Evolutionary conservation across 352 stramenopile species (phyloP).

Genomic region (Phytopythium aichiense): DNA sequence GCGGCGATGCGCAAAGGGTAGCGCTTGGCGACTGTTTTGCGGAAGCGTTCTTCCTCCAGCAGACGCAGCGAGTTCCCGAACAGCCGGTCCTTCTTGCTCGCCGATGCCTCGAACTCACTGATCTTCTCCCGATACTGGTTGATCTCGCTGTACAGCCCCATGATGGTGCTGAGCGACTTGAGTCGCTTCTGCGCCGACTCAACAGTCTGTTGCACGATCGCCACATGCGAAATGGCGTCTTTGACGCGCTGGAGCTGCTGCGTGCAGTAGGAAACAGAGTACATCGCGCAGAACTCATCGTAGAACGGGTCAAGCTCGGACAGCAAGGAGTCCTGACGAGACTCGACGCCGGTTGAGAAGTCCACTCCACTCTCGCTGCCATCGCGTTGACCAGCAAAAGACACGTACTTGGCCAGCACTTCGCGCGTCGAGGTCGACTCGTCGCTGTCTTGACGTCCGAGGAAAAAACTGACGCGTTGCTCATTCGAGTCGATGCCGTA

Average conservation of each 20-base stretch:
- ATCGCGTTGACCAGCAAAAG: not conserved
- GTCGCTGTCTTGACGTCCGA: constrained; percentile 44
- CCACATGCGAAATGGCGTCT: constrained; percentile 36
- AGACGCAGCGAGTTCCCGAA: constrained; percentile 72
- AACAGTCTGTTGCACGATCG: constrained; percentile 40
- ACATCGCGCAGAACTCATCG: constrained; percentile 28
- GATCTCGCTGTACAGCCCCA: constrained; percentile 65
- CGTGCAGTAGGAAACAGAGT: constrained; percentile 38
- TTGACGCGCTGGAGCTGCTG: constrained; percentile 40
- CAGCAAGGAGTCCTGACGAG: constrained; percentile 35
- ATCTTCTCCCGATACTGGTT: constrained; percentile 75
- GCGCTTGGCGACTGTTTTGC: constrained; percentile 65
- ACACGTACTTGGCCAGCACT: constrained; percentile 55
- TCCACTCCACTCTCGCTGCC: not conserved
- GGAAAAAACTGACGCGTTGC: constrained; percentile 67
- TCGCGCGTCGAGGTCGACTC: constrained; percentile 29
- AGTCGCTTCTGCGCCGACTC: constrained; percentile 51
- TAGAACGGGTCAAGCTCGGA: constrained; percentile 60
- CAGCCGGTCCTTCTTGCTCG: constrained; percentile 67
- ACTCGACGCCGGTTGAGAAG: not conserved
- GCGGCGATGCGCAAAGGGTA: constrained; percentile 49
- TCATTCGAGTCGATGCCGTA: constrained; percentile 69
- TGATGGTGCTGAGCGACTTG: constrained; percentile 77
- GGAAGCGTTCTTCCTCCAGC: constrained; percentile 73
- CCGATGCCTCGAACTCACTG: constrained; percentile 61